Percentiles rank a stretch among this genome's conserved stretches.
These are phyloP conservation scores for Lumnitzera racemosa DNA, from an alignment of 345 rosid genomes.

Conservation along the genomic window DNA sequence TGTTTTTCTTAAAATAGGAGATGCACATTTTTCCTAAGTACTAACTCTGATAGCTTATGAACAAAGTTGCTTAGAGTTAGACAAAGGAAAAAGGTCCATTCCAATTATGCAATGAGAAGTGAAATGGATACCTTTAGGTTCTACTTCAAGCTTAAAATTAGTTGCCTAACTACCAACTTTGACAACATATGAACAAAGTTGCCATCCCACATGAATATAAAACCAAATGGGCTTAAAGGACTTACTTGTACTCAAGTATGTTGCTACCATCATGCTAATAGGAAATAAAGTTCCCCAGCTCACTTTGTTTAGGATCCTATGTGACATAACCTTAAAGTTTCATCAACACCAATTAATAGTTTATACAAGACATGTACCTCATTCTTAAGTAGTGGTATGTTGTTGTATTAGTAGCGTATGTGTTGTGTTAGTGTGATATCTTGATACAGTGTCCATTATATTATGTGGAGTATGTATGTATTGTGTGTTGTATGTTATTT, in stretches of 20 bases:
- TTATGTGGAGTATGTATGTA: no score
- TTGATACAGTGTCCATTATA: no score
- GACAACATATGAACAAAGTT: conserved; percentile 22
- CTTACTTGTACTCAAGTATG: conserved; percentile 20
- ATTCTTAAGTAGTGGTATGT: no score
- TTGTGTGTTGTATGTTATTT: no score
- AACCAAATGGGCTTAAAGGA: conserved; percentile 31
- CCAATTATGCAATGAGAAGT: conserved; percentile 26
- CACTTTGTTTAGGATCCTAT: conserved; percentile 27
- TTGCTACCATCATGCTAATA: conserved; percentile 24
- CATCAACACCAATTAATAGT: no score
- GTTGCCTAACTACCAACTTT: conserved; percentile 37
- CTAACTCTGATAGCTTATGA: no score
- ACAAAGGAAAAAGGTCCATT: conserved; percentile 18
- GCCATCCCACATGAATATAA: conserved; percentile 26
- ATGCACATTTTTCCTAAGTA: no score
- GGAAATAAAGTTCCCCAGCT: conserved; percentile 37
- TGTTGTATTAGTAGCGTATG: no score
- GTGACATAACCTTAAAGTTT: no score
- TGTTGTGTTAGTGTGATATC: no score
- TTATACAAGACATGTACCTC: no score
- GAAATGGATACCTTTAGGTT: conserved; percentile 14
- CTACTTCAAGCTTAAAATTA: conserved; percentile 24
- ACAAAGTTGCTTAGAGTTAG: conserved; percentile 32
- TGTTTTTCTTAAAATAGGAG: no score